Conservation (phyloP, 2,329 filamentous ascomycete species). For the Pseudogymnoascus sp. region DNA sequence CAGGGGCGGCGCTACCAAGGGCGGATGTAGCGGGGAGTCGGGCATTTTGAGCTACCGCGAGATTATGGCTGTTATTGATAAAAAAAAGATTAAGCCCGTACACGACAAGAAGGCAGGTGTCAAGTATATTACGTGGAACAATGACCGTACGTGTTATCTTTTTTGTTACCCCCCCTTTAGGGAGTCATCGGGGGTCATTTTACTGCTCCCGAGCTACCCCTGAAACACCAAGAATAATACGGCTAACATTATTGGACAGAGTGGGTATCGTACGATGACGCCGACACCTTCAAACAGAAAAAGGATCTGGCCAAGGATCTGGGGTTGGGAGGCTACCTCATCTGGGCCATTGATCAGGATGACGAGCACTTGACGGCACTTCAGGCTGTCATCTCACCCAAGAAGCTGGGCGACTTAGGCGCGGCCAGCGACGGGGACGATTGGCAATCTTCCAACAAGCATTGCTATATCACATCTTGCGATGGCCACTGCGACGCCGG, state of each 20-base stretch:
- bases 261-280: slow-evolving; percentile 31
- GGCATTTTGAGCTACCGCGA: slow-evolving; percentile 32
- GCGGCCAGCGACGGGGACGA: slow-evolving; percentile 11
- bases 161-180: neutral
- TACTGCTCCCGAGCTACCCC: neutral
- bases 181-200: neutral
- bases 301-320: slow-evolving; percentile 27
- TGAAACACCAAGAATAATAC: slow-evolving; percentile 19
- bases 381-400: neutral
- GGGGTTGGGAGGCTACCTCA: slow-evolving; percentile 29
- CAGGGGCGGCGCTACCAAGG: slow-evolving; percentile 20
- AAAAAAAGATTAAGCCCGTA: slow-evolving; percentile 18
- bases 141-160: neutral
- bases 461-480: slow-evolving; percentile 29
- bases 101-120: slow-evolving; percentile 6
- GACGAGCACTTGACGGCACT: slow-evolving; percentile 6
- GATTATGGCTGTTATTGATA: slow-evolving; percentile 29
- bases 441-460: slow-evolving; percentile 17
- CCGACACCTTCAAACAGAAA: slow-evolving; percentile 31
- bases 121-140: neutral
- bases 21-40: slow-evolving; percentile 24
- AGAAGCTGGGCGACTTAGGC: slow-evolving; percentile 11
- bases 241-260: slow-evolving; percentile 16
- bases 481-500: slow-evolving; percentile 27
- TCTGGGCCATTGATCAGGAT: slow-evolving; percentile 31